Evolutionary conservation across 441 rosid genomes (phyloP).

Genomic region (Pelargonium cotyledonis): DNA sequence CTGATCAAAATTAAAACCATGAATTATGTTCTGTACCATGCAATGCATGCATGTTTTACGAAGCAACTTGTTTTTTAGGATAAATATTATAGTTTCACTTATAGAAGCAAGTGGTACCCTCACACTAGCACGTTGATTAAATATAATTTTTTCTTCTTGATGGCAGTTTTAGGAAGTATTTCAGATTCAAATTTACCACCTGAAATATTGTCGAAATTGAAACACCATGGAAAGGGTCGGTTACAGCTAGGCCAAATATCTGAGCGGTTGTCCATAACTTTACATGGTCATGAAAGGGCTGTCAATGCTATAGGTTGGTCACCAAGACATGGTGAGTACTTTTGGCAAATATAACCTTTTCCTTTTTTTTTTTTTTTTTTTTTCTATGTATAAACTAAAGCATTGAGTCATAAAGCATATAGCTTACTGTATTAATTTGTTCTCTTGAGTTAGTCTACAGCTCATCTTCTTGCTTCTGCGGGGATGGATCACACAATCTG

Average conservation of each 20-base stretch:
- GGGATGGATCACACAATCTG: conserved; percentile 60
- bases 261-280: conserved; percentile 39
- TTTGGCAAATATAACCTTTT: not conserved
- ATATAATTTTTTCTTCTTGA: conserved; percentile 7
- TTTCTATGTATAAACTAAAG: no score
- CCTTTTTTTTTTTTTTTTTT: no score
- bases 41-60: no score
- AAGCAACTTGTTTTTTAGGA: not conserved
- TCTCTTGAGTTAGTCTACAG: conserved; percentile 54
- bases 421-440: conserved; percentile 22
- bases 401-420: no score
- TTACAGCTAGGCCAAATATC: conserved; percentile 32
- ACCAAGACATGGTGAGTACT: conserved; percentile 51
- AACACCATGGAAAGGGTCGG: conserved; percentile 29
- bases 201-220: conserved; percentile 38
- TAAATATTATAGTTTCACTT: not conserved
- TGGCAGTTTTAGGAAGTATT: conserved; percentile 59
- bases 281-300: conserved; percentile 55
- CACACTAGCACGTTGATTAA: not conserved
- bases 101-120: not conserved
- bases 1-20: no score
- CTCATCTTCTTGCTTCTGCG: conserved; percentile 86
- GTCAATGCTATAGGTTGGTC: conserved; percentile 78
- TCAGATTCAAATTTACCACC: conserved; percentile 37
- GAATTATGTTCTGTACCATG: no score